Percentiles rank a stretch among this genome's conserved stretches.
Conservation (phyloP, 2,329 filamentous ascomycete species). For the Pseudogymnoascus sp. region DNA sequence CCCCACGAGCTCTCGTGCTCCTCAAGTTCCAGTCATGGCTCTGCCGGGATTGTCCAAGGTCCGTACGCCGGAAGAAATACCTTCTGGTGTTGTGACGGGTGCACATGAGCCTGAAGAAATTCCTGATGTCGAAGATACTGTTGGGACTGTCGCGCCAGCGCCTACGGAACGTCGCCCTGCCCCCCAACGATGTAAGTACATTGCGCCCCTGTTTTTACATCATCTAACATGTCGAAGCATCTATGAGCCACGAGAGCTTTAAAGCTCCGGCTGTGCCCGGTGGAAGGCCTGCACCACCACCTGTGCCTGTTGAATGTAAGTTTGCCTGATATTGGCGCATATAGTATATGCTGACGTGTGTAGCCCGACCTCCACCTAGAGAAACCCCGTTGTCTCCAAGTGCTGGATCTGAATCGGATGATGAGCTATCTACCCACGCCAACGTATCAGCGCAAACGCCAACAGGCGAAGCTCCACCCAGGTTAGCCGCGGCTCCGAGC, state of each 20-base stretch:
- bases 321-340: slow-evolving; percentile 17
- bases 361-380: slow-evolving; percentile 55
- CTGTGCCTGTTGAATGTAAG: slow-evolving; percentile 54
- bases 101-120: slow-evolving; percentile 36
- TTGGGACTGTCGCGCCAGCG: slow-evolving; percentile 40
- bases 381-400: slow-evolving; percentile 55
- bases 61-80: slow-evolving; percentile 40
- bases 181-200: slow-evolving; percentile 27
- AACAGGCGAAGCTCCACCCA: slow-evolving; percentile 31
- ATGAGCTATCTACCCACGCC: slow-evolving; percentile 61
- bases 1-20: slow-evolving; percentile 35
- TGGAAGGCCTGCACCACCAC: slow-evolving; percentile 46
- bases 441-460: slow-evolving; percentile 36
- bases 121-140: slow-evolving; percentile 46
- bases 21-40: slow-evolving; percentile 53
- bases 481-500: slow-evolving; percentile 33
- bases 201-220: neutral
- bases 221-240: neutral
- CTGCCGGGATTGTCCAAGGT: slow-evolving; percentile 62
- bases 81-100: slow-evolving; percentile 25
- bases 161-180: slow-evolving; percentile 30
- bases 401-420: slow-evolving; percentile 78
- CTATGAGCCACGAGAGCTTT: slow-evolving; percentile 2
- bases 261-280: slow-evolving; percentile 27
- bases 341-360: slow-evolving; percentile 22